A percentile compares a stretch with the other conserved stretches of the same genome.
Evolutionary conservation across 2,329 filamentous ascomycete genomes (phyloP).

Genomic region (Lasiodiplodia theobromae): DNA sequence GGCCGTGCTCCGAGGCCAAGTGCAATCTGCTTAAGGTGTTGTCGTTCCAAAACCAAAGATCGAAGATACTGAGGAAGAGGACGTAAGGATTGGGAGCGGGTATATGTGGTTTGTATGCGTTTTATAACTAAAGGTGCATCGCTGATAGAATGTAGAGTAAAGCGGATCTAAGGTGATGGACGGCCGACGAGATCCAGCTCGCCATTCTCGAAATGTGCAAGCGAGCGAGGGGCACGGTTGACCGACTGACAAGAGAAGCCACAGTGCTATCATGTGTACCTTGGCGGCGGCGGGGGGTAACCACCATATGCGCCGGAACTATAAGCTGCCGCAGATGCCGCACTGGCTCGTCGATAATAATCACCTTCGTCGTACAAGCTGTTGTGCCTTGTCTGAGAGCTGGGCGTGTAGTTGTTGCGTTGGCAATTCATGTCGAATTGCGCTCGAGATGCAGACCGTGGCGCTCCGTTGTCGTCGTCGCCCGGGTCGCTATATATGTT

Average conservation of each 20-base stretch:
- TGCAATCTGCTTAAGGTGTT: constrained; percentile 10
- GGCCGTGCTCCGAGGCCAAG: constrained; percentile 20
- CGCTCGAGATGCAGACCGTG: not conserved
- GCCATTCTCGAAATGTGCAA: not conserved
- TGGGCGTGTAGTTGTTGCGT: constrained; percentile 17
- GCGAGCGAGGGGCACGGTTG: not conserved
- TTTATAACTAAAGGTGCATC: not conserved
- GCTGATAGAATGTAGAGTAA: not conserved
- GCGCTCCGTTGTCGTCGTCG: constrained; percentile 37
- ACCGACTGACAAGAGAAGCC: not conserved
- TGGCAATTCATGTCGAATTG: constrained; percentile 33
- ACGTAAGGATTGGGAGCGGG: constrained; percentile 15
- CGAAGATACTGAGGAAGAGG: not conserved
- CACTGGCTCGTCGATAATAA: constrained; percentile 3
- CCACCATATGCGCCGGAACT: constrained; percentile 4
- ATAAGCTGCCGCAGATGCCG: not conserved
- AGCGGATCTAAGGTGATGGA: constrained; percentile 12
- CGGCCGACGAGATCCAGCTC: constrained; percentile 23
- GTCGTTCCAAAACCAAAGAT: not conserved
- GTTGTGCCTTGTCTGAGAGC: constrained; percentile 19
- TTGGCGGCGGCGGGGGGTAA: constrained; percentile 25
- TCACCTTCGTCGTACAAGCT: constrained; percentile 22
- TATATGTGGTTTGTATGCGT: constrained; percentile 23
- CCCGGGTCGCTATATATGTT: constrained; percentile 42
- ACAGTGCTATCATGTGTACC: constrained; percentile 13